Evolutionary conservation across 495 filamentous ascomycete species (phyloP).

Genomic region (Xylaria palmicola): DNA sequence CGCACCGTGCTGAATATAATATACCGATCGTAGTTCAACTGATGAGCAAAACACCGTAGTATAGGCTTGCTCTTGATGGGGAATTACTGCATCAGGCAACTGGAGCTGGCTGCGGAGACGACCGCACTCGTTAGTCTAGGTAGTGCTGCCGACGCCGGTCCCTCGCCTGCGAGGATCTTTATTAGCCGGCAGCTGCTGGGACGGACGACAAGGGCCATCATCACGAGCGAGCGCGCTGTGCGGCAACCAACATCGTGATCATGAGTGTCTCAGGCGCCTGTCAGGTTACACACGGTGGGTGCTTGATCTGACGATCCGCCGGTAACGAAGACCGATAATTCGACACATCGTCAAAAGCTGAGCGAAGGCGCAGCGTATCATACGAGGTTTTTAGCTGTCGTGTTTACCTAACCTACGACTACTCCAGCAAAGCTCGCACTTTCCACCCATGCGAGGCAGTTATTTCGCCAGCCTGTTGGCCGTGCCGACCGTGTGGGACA

Average conservation of each 20-base stretch:
- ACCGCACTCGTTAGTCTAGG: neutral
- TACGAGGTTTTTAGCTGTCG: neutral
- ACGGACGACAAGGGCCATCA: neutral
- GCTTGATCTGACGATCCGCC: neutral
- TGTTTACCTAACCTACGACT: neutral
- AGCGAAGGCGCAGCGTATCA: neutral
- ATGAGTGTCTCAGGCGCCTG: too few species aligned
- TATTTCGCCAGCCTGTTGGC: neutral
- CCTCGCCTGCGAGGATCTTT: too few species aligned
- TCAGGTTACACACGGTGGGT: too few species aligned
- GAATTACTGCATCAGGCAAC: conserved; percentile 14
- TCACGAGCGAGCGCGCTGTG: too few species aligned
- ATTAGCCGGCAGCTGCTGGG: neutral
- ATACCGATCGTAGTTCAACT: neutral
- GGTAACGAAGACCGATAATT: neutral
- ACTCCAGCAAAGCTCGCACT: neutral
- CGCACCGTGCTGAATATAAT: neutral
- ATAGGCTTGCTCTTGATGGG: conserved; percentile 3
- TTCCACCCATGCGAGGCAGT: neutral
- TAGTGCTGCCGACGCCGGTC: neutral
- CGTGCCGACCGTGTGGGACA: neutral
- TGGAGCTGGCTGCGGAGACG: conserved; percentile 7
- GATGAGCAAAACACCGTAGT: neutral
- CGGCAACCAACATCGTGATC: too few species aligned
- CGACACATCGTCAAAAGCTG: neutral